A percentile compares a stretch with the other conserved stretches of the same genome.
phyloP scores from a whole-genome alignment of 352 stramenopile genomes.

The Discostella stelligera region DNA sequence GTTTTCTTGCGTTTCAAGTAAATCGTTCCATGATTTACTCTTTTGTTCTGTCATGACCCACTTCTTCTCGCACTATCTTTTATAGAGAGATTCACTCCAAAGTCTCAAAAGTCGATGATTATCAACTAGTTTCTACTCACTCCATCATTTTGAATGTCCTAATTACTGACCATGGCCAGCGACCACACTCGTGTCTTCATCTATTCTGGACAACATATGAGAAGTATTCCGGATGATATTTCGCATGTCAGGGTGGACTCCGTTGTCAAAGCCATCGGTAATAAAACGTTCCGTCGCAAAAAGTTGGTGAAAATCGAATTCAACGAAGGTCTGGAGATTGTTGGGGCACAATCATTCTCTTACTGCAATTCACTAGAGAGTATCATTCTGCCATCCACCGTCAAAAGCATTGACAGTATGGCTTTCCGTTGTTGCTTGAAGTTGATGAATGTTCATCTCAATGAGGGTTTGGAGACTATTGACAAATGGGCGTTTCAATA shows the following conservation, averaged over 20 bases:
- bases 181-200: not conserved
- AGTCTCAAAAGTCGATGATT: no score
- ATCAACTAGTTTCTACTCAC: no score
- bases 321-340: not conserved
- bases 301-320: no score
- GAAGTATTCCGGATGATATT: no score
- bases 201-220: not conserved
- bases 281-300: not conserved
- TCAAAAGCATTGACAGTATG: no score
- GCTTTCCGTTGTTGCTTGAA: not conserved
- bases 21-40: no score
- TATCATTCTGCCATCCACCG: no score
- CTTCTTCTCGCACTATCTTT: no score
- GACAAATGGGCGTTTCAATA: not conserved
- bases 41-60: no score
- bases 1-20: no score
- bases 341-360: slow-evolving; percentile 3
- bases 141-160: not conserved
- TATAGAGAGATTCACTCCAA: no score
- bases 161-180: not conserved
- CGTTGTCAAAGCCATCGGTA: not conserved
- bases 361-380: no score
- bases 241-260: not conserved
- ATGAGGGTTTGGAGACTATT: not conserved
- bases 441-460: not conserved